Percentiles rank a stretch among this genome's conserved stretches.
Conservation (phyloP, 768 basidiomycete species). For the Lactarius evosmus region DNA sequence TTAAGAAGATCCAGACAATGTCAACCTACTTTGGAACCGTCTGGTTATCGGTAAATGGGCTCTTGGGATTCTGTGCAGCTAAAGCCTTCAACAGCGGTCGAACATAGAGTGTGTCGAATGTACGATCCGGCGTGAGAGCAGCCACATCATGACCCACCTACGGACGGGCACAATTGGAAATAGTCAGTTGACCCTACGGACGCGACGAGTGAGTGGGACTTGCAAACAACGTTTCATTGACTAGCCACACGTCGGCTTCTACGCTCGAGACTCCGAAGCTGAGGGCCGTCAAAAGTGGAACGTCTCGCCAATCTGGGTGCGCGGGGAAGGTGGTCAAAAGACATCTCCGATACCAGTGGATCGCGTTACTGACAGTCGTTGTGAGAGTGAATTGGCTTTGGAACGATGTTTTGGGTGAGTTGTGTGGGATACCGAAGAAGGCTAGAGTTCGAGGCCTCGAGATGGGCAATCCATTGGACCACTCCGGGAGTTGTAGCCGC, state of each 20-base stretch:
- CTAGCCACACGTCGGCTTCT: conserved; percentile 52
- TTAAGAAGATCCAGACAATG: background rate
- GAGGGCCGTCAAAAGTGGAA: conserved; percentile 47
- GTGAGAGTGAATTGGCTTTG: conserved; percentile 51
- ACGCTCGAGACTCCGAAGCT: conserved; percentile 50
- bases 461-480: conserved; percentile 25
- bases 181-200: background rate
- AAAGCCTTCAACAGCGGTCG: conserved; percentile 46
- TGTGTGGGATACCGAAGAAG: conserved; percentile 45
- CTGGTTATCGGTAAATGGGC: conserved; percentile 41
- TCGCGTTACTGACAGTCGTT: conserved; percentile 44
- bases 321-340: background rate
- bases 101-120: conserved; percentile 48
- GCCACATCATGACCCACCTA: conserved; percentile 48
- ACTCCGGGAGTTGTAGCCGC: conserved; percentile 7
- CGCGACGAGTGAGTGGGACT: conserved; percentile 20
- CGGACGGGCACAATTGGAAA: background rate
- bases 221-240: conserved; percentile 45
- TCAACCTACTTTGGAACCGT: conserved; percentile 42
- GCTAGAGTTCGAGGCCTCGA: conserved; percentile 38
- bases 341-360: background rate
- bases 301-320: conserved; percentile 48
- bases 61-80: conserved; percentile 41
- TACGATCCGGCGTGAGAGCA: conserved; percentile 43
- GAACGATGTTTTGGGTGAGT: conserved; percentile 47